These are phyloP conservation scores for Termitomyces sp. DNA, from an alignment of 768 basidiomycete genomes.

Conservation along the genomic window DNA sequence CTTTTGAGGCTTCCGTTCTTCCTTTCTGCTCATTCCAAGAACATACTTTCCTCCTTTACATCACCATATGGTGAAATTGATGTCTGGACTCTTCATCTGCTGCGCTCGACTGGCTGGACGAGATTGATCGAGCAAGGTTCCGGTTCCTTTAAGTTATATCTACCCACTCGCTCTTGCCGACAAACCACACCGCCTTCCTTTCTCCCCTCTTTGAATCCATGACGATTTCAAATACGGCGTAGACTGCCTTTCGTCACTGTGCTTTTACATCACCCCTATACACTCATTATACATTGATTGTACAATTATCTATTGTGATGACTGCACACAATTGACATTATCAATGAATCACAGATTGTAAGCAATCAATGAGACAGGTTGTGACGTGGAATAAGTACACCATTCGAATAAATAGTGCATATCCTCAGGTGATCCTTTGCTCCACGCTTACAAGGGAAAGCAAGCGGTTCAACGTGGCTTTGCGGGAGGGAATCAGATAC, in stretches of 20 bases:
- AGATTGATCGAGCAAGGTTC: conserved; percentile 12
- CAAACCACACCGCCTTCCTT: neutral
- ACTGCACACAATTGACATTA: neutral
- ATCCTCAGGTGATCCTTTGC: neutral
- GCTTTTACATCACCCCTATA: conserved; percentile 15
- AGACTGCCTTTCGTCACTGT: conserved; percentile 14
- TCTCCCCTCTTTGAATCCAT: conserved; percentile 8
- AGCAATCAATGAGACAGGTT: neutral
- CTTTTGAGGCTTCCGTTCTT: conserved; percentile 11
- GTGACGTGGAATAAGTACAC: too few relatives aligned
- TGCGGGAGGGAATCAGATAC: neutral
- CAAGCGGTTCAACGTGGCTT: neutral
- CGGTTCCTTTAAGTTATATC: conserved; percentile 9
- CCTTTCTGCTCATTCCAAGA: conserved; percentile 8
- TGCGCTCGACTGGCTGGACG: conserved; percentile 15
- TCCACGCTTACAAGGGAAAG: neutral
- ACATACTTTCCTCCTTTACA: neutral
- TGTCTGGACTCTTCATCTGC: conserved; percentile 9
- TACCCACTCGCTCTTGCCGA: conserved; percentile 7
- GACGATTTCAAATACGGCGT: conserved; percentile 4
- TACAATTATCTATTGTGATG: conserved; percentile 1
- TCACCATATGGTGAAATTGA: conserved; percentile 7
- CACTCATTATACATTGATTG: conserved; percentile 14
- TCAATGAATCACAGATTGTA: neutral
- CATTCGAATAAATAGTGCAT: too few relatives aligned